Percentiles rank a stretch among this genome's conserved stretches.
Conservation (phyloP, 2,329 filamentous ascomycete genomes). For the Grosmannia clavigera region DNA sequence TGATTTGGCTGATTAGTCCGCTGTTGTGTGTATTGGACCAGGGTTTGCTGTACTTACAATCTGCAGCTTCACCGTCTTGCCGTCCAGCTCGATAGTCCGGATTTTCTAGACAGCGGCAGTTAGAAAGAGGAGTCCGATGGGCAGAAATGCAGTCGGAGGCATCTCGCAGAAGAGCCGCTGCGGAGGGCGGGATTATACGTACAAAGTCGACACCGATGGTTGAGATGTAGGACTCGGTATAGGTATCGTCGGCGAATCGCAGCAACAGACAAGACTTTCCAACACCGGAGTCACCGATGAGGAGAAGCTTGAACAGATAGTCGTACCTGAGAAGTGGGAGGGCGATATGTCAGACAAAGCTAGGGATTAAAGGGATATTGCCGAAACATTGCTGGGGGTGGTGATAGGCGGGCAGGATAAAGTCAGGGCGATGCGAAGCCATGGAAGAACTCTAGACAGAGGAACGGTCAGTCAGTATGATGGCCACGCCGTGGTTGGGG, state of each 20-base stretch:
- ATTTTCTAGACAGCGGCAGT: conserved; percentile 62
- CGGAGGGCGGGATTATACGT: conserved; percentile 29
- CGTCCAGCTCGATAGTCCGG: conserved; percentile 96
- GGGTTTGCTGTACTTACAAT: conserved; percentile 33
- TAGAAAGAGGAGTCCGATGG: neutral
- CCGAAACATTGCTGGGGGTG: neutral
- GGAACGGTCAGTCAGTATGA: neutral
- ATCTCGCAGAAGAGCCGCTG: neutral
- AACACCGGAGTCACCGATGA: conserved; percentile 99
- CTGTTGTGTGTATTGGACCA: no score
- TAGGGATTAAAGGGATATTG: neutral
- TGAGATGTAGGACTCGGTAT: conserved; percentile 99
- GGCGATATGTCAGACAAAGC: neutral
- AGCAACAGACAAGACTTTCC: conserved; percentile 98
- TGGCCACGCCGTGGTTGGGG: neutral
- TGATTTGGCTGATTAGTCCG: conserved; percentile 3
- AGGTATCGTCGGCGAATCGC: conserved; percentile 97
- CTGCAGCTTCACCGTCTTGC: conserved; percentile 99
- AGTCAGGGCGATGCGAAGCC: neutral
- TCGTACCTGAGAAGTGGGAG: conserved; percentile 66
- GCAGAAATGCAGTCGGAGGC: neutral
- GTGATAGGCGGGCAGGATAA: neutral
- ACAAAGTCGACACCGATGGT: conserved; percentile 99
- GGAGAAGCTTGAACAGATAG: conserved; percentile 99
- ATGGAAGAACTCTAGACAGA: neutral